These are phyloP conservation scores for Xylaria sp. DNA, from an alignment of 2,329 filamentous ascomycete species.

Conservation along the genomic window DNA sequence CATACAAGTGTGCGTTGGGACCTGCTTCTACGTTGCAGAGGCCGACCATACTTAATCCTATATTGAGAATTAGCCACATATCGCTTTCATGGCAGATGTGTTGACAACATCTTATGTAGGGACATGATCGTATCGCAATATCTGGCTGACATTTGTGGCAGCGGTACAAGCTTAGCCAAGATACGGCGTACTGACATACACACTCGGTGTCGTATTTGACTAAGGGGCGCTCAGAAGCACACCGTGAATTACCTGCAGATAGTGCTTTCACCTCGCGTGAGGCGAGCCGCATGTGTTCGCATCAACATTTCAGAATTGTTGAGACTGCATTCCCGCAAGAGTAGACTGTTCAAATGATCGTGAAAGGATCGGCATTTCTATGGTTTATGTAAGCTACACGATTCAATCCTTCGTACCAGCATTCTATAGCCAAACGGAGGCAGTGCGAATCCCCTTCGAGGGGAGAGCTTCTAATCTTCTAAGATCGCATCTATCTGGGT, in stretches of 20 bases:
- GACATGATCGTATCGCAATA: neutral
- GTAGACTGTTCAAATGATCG: neutral
- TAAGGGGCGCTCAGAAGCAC: neutral
- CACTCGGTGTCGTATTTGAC: neutral
- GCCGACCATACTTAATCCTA: neutral
- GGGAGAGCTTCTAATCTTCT: neutral
- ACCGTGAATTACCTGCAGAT: neutral
- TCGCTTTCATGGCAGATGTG: neutral
- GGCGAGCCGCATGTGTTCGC: neutral
- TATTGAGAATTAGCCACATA: neutral
- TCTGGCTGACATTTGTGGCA: neutral
- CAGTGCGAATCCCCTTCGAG: neutral
- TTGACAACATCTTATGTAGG: neutral
- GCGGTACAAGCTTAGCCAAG: neutral
- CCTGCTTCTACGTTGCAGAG: neutral
- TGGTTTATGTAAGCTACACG: neutral
- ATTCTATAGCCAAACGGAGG: conserved; percentile 3
- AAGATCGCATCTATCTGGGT: conserved; percentile 17
- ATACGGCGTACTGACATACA: neutral
- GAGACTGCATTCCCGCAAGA: neutral
- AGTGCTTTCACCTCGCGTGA: neutral
- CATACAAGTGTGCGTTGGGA: neutral
- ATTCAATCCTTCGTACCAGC: neutral
- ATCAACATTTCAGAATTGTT: neutral
- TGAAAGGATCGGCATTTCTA: neutral